Evolutionary conservation across 2,329 filamentous ascomycete species (phyloP).

Genomic region (Nothophaeocryptopus gaeumannii): DNA sequence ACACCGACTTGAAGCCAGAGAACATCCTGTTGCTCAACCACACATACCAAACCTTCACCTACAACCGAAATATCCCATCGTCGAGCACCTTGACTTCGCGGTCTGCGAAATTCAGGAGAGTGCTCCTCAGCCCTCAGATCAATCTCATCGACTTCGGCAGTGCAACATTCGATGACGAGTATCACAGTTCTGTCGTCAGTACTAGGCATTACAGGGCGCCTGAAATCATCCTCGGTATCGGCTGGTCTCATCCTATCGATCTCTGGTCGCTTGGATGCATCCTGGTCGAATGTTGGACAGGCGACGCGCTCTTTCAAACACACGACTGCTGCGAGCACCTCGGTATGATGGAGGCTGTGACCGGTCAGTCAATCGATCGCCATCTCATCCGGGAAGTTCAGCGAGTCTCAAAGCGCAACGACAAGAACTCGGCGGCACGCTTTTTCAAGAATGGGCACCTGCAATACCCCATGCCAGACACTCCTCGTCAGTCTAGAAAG

Average conservation of each 20-base stretch:
- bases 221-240: conserved; percentile 65
- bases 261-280: conserved; percentile 70
- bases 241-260: conserved; percentile 67
- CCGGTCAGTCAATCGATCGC: conserved; percentile 32
- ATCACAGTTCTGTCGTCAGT: conserved; percentile 65
- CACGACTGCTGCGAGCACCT: conserved; percentile 67
- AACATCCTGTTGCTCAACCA: conserved; percentile 66
- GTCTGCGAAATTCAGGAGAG: conserved; percentile 60
- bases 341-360: conserved; percentile 62
- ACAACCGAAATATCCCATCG: conserved; percentile 65
- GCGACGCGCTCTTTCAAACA: conserved; percentile 66
- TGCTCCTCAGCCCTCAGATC: conserved; percentile 64
- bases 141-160: conserved; percentile 67
- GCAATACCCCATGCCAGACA: conserved; percentile 63
- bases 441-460: conserved; percentile 49
- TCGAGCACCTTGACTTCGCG: conserved; percentile 58
- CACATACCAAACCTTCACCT: conserved; percentile 66
- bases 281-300: conserved; percentile 66
- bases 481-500: conserved; percentile 61
- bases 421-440: conserved; percentile 29
- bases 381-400: conserved; percentile 34
- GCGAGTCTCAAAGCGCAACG: conserved; percentile 27
- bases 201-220: conserved; percentile 65
- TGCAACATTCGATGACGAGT: conserved; percentile 66
- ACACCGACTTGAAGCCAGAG: conserved; percentile 73